phyloP scores from a whole-genome alignment of 2,329 filamentous ascomycete genomes.

The Nothophaeocryptopus gaeumannii region DNA sequence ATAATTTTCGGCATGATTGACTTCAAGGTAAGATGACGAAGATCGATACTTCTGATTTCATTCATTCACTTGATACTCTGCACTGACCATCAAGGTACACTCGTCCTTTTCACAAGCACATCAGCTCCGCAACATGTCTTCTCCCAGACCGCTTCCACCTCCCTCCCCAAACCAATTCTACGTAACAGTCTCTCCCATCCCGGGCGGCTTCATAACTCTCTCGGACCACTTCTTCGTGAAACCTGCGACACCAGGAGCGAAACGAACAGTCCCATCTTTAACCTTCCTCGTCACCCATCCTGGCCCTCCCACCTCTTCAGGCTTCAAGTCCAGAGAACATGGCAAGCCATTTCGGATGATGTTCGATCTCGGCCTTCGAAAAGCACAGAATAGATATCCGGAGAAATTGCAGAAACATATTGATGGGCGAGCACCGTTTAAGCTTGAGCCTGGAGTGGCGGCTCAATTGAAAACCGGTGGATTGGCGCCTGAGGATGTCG shows the following conservation, averaged over 20 bases:
- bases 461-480: conserved; percentile 38
- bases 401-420: conserved; percentile 47
- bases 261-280: conserved; percentile 52
- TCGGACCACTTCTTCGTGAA: conserved; percentile 30
- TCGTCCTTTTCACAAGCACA: too few relatives aligned
- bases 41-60: not conserved
- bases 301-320: conserved; percentile 20
- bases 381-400: conserved; percentile 45
- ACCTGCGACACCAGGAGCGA: conserved; percentile 41
- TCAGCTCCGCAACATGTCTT: not conserved
- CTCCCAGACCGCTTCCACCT: conserved; percentile 19
- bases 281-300: conserved; percentile 53
- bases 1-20: not conserved
- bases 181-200: conserved; percentile 32
- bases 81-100: not conserved
- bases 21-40: not conserved
- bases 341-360: conserved; percentile 40
- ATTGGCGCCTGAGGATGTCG: conserved; percentile 37
- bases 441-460: conserved; percentile 45
- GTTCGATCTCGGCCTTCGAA: conserved; percentile 55
- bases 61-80: conserved; percentile 1
- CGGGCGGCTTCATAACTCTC: conserved; percentile 34
- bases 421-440: conserved; percentile 45
- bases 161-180: conserved; percentile 25
- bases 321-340: conserved; percentile 8